These are phyloP conservation scores for Suillus subalutaceus DNA, from an alignment of 768 basidiomycete genomes.

Conservation along the genomic window DNA sequence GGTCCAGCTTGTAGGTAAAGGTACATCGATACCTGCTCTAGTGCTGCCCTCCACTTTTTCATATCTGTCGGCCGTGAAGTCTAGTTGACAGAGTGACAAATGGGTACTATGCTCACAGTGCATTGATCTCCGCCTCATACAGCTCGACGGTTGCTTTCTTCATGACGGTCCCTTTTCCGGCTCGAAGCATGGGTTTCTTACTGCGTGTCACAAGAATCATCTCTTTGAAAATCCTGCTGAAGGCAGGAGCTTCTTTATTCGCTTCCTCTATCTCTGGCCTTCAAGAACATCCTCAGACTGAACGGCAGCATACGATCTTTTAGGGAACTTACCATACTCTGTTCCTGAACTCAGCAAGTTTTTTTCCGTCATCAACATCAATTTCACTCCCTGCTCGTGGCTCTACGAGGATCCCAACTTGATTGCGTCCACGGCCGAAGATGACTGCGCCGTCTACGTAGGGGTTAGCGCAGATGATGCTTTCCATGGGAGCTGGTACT, in stretches of 20 bases:
- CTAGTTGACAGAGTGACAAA: background rate
- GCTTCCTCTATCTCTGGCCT: constrained; percentile 48
- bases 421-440: constrained; percentile 36
- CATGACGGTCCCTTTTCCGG: constrained; percentile 48
- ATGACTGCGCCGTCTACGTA: constrained; percentile 29
- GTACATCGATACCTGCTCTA: constrained; percentile 20
- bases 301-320: background rate
- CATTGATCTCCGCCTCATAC: constrained; percentile 51
- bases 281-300: background rate
- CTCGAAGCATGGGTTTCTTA: constrained; percentile 45
- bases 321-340: constrained; percentile 28
- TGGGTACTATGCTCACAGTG: constrained; percentile 38
- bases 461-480: constrained; percentile 22
- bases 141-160: constrained; percentile 39
- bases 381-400: constrained; percentile 18
- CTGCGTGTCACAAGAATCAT: constrained; percentile 49
- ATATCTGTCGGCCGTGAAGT: constrained; percentile 29
- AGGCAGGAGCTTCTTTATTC: constrained; percentile 42
- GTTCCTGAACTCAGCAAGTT: constrained; percentile 33
- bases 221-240: constrained; percentile 52
- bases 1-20: constrained; percentile 30
- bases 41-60: constrained; percentile 31
- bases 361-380: constrained; percentile 24
- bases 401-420: constrained; percentile 37
- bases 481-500: constrained; percentile 32